These are phyloP conservation scores for Aspergillus taichungensis DNA, from an alignment of 495 filamentous ascomycete genomes.

Conservation along the genomic window DNA sequence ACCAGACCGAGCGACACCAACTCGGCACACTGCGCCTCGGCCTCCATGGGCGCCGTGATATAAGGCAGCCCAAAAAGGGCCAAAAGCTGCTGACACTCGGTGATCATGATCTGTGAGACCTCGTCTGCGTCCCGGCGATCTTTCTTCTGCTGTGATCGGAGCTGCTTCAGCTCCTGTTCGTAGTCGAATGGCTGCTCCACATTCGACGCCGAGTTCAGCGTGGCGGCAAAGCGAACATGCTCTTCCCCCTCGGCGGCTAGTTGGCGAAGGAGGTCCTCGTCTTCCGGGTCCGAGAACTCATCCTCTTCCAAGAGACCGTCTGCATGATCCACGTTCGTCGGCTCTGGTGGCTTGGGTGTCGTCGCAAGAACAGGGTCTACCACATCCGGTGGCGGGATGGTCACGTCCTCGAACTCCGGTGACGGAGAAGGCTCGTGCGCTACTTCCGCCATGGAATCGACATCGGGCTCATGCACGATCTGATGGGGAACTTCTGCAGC, in stretches of 20 bases:
- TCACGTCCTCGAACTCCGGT: constrained; percentile 46
- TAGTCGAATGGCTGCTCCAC: constrained; percentile 63
- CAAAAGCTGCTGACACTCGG: constrained; percentile 87
- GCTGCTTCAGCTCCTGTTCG: constrained; percentile 74
- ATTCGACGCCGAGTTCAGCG: constrained; percentile 57
- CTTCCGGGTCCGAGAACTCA: constrained; percentile 74
- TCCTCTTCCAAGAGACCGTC: constrained; percentile 34
- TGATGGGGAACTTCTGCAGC: too few relatives aligned
- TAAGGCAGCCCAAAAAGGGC: constrained; percentile 89
- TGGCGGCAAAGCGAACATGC: constrained; percentile 82
- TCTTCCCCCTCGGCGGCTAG: constrained; percentile 86
- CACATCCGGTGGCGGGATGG: constrained; percentile 3
- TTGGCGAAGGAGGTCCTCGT: constrained; percentile 77
- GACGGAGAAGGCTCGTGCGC: constrained; percentile 31
- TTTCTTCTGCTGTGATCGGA: constrained; percentile 90
- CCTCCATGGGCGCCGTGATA: constrained; percentile 97
- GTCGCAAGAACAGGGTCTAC: background rate
- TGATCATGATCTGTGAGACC: constrained; percentile 87
- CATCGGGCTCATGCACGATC: background rate
- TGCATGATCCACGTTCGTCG: constrained; percentile 15
- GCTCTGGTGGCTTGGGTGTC: constrained; percentile 5
- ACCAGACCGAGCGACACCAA: constrained; percentile 78
- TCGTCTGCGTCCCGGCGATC: constrained; percentile 93
- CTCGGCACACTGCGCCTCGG: constrained; percentile 94
- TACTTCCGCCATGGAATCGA: background rate